Evolutionary conservation across 257 asterid species (phyloP).

Genomic region (Fraxinus anomala): DNA sequence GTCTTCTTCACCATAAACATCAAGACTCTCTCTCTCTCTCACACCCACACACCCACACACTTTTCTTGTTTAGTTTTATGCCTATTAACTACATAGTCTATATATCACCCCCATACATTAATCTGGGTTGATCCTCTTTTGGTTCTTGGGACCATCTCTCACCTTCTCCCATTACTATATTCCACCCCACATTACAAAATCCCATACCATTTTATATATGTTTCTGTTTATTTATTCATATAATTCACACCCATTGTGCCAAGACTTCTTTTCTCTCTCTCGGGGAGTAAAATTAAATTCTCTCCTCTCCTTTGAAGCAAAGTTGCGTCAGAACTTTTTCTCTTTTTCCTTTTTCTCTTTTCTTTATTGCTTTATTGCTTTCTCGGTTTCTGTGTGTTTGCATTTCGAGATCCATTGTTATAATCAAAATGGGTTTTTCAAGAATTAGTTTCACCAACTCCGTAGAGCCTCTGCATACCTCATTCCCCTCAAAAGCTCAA

Average conservation of each 20-base stretch:
- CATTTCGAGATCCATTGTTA: constrained; percentile 40
- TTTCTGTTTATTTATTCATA: constrained; percentile 22
- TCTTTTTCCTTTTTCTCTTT: neutral
- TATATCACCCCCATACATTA: constrained; percentile 17
- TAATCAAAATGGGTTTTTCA: constrained; percentile 51
- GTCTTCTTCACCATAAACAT: constrained; percentile 36
- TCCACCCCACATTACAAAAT: constrained; percentile 20
- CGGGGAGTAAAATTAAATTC: constrained; percentile 30
- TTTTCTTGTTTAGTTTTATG: no score
- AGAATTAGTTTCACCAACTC: constrained; percentile 42
- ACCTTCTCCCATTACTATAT: constrained; percentile 48
- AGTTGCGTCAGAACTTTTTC: constrained; percentile 42
- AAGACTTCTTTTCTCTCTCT: constrained; percentile 37
- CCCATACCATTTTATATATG: constrained; percentile 16
- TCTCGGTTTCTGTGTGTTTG: constrained; percentile 44
- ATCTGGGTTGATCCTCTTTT: constrained; percentile 31
- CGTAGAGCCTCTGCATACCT: constrained; percentile 33
- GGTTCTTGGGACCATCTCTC: constrained; percentile 51
- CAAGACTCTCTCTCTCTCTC: constrained; percentile 34
- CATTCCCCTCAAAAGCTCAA: constrained; percentile 43
- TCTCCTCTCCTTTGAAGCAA: constrained; percentile 63
- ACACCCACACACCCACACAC: neutral
- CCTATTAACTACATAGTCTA: constrained; percentile 9
- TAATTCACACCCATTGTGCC: constrained; percentile 32
- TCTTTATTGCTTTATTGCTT: constrained; percentile 38